phyloP scores from a whole-genome alignment of 208 protist species.

The Acanthamoeba healyi region DNA sequence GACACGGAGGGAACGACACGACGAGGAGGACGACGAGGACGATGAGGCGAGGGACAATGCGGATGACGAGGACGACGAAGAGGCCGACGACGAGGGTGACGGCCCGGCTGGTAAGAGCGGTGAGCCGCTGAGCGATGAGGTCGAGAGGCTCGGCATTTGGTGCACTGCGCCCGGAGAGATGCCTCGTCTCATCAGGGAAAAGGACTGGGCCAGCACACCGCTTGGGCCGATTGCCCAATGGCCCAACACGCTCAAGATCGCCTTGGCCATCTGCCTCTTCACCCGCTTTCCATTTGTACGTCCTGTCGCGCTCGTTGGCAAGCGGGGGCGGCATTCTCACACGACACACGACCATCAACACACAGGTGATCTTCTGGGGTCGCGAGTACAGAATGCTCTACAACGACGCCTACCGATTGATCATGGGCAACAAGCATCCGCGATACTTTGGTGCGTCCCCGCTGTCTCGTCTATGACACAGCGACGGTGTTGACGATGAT shows the following conservation, averaged over 20 bases:
- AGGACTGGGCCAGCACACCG: constrained; percentile 33
- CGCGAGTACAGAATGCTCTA: neutral
- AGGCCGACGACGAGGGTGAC: constrained; percentile 25
- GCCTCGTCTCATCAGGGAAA: constrained; percentile 8
- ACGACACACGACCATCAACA: too few species aligned
- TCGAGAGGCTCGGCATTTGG: constrained; percentile 10
- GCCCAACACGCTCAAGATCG: constrained; percentile 17
- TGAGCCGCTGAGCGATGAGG: neutral
- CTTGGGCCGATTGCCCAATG: neutral
- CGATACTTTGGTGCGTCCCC: too few species aligned
- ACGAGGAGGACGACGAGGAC: too few species aligned
- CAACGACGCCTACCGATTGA: neutral
- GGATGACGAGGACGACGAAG: neutral
- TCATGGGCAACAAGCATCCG: neutral
- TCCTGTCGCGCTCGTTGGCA: too few species aligned
- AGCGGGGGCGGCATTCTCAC: too few species aligned
- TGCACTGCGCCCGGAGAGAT: constrained; percentile 27
- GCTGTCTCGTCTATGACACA: too few species aligned
- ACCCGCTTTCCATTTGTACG: constrained; percentile 29
- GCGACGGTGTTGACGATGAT: too few species aligned
- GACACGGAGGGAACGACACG: too few species aligned
- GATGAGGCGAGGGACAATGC: too few species aligned
- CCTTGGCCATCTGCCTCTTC: constrained; percentile 8
- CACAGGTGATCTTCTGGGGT: constrained; percentile 23
- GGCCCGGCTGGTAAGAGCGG: neutral